Base-by-base conservation (phyloP, 345 rosid species). In the Aquilaria sinensis region DNA sequence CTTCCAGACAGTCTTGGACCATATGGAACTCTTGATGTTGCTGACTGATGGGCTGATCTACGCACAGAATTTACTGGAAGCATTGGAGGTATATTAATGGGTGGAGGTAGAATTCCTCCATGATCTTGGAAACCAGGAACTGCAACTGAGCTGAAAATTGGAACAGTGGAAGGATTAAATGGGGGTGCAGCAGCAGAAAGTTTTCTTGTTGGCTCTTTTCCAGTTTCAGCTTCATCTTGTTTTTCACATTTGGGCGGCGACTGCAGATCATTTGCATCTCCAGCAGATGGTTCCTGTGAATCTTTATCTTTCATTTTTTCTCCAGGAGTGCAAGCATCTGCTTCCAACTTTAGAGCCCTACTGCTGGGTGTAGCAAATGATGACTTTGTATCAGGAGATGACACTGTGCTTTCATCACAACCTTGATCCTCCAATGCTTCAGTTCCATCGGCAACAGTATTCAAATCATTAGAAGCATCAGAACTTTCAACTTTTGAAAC, bases 141-240 rank as follows among this genome's bases (percentile, higher is more conserved):
- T 31, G 87, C 31, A 72, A 90, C 75, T 2, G 92, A 84, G 63
- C 95, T 91, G 77, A 94, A 90, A 53, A 81, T 81, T 49, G 96
- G 96, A 70, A 81, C 56, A 56, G 77, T 72, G 43, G 97, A 78
- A 15, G 99, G 99, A 58, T 86, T 90, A 75, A 83, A 94, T 48
- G 99, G 97, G 9, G 99, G 91, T 53, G 99, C 99, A 68, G 95
- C 83, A 53, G 99, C 99, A 63, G 97, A 90, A 53, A 94, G 91
- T 77, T 85, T 94, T 77, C 83, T 94, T 69, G 87, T 78, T 47
- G 75, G 73, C 77, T 86, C 97, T 75, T 90, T 94, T 41, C 76
- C 86, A 10, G 70, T 66, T 73, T 88, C 96, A 43, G 63, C 45
- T 68, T 76, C 96, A 12, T 85, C 86, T 65, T 78, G 85, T 72